Base-by-base conservation (phyloP, 2,329 filamentous ascomycete genomes). In the Thelonectria blattea region DNA sequence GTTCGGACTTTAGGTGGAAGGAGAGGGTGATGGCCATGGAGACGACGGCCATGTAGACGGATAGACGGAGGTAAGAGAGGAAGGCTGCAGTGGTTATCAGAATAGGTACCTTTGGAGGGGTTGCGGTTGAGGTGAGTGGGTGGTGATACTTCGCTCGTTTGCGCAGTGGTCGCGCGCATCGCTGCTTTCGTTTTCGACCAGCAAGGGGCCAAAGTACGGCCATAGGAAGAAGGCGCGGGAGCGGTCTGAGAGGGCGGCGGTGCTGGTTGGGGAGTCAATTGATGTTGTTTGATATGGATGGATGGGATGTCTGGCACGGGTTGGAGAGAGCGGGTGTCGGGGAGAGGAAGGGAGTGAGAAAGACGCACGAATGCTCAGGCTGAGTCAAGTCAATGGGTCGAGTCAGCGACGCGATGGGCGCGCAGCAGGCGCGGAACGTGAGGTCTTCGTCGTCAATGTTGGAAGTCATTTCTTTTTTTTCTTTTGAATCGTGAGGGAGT, bases 11-110 rank as follows among this genome's bases (percentile, higher is more conserved):
- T 51, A 99, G 83, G 72, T 99, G 94, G 75, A 99, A 99, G 14
- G 92, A 96, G 52, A 97, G 83, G 10, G 96, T 88, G 67, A 99
- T 97, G 52, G 95, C 94, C 32, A 96, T 86, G 27, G 91, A 87
- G 9, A 98, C 92, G 52, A 99, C 83, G 65, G 92, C 88, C 85
- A 98, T 93, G 79, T 97, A 97, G 68, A 97, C 86, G 32, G 91
- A 89, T 2, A 98, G 85, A 4, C 93, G 88, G 18, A 98, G 86
- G 84, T 95, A 97, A 2, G 94, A 95, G 27, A 98, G 88, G 73
- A 97, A 97, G 0, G 86, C 84, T 87, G 3, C 6, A 24, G 6
- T 24, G 6, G n/a, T n/a, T 24, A 6, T 24, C 6, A 24, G 22
- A n/a, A n/a, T n/a, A n/a, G n/a, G n/a, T n/a, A n/a, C n/a, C n/a